These are phyloP conservation scores for Trifolium dubium DNA, from an alignment of 306 rosid species.

Conservation along the genomic window DNA sequence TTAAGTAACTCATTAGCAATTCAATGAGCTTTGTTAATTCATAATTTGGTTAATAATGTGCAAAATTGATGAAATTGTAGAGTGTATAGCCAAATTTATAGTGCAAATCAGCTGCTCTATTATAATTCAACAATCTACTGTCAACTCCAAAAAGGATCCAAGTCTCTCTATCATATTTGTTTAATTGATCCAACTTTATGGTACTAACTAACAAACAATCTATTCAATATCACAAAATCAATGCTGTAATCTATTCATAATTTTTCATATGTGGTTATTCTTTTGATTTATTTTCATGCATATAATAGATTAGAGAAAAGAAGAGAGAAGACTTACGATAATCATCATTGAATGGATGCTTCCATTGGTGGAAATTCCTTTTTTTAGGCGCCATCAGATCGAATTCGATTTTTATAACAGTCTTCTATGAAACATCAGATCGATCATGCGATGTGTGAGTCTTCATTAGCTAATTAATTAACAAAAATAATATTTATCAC, in stretches of 20 bases:
- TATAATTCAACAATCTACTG: too few species aligned
- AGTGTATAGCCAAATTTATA: too few species aligned
- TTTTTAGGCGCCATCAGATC: conserved; percentile 41
- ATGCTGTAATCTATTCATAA: neutral
- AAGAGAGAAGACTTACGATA: conserved; percentile 54
- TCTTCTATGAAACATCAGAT: neutral
- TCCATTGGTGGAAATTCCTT: conserved; percentile 54
- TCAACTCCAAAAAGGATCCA: too few species aligned
- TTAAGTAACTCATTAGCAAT: neutral
- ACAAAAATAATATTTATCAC: too few species aligned
- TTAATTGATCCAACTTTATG: neutral
- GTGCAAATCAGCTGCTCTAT: too few species aligned
- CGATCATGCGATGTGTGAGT: conserved; percentile 22
- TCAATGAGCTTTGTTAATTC: neutral
- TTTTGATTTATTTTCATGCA: neutral
- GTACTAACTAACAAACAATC: neutral
- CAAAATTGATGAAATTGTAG: neutral
- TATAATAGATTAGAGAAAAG: neutral
- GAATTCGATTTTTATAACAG: conserved; percentile 35
- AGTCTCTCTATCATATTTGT: neutral
- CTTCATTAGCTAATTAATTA: conserved; percentile 38
- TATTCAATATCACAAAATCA: neutral
- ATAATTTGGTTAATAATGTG: neutral
- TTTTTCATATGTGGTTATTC: neutral
- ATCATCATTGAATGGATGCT: conserved; percentile 59